A percentile compares a stretch with the other conserved stretches of the same genome.
Conservation (phyloP, 2,329 filamentous ascomycete genomes). For the Aspergillus fumigatiaffinis region DNA sequence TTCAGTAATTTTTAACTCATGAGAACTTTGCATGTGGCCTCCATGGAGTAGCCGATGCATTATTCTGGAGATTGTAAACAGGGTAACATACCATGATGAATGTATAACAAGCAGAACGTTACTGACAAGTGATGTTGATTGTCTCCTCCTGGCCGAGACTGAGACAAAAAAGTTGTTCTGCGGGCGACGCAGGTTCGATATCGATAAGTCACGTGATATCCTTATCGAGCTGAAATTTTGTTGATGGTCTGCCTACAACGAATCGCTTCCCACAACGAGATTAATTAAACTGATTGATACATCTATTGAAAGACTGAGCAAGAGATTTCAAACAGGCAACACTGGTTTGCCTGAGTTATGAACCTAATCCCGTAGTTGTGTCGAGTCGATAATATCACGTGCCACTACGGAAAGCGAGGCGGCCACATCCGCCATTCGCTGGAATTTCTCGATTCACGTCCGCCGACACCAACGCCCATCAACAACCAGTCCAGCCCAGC, state of each 20-base stretch:
- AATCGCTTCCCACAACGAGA: not conserved
- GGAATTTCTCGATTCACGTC: conserved; percentile 31
- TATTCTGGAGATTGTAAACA: not conserved
- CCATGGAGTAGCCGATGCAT: not conserved
- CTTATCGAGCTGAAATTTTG: not conserved
- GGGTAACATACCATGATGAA: conserved; percentile 29
- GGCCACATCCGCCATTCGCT: conserved; percentile 24
- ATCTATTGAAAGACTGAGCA: not conserved
- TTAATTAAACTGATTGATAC: not conserved
- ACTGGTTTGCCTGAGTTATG: not conserved
- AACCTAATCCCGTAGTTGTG: not conserved
- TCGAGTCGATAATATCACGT: conserved; percentile 19
- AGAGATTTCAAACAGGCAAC: not conserved
- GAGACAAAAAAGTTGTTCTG: conserved; percentile 12
- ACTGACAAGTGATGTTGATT: conserved; percentile 17
- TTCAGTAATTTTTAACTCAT: not conserved
- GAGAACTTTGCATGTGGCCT: not conserved
- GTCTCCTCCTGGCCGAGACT: conserved; percentile 23
- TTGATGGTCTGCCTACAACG: not conserved
- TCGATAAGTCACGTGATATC: conserved; percentile 15
- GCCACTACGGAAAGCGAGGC: conserved; percentile 23
- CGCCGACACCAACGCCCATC: conserved; percentile 6
- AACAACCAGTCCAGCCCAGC: conserved; percentile 1
- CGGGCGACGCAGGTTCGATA: conserved; percentile 7
- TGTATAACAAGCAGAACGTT: conserved; percentile 13